Evolutionary conservation across 1,139 yeast species (phyloP), one percentile per base, ranked within the genome.

Genomic region (Pichia sp.): DNA sequence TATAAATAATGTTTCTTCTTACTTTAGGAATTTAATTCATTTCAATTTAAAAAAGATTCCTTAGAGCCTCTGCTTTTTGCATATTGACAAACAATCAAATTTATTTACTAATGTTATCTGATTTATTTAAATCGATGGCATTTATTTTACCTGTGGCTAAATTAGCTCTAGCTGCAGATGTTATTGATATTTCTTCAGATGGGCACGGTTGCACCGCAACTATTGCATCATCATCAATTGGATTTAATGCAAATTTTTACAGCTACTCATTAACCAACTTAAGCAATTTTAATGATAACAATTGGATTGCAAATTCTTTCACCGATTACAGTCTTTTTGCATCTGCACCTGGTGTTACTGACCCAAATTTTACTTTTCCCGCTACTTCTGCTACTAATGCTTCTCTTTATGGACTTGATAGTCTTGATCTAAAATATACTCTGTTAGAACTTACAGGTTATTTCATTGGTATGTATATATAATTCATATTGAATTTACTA

Each of bases 361-460:
- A 35, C 34, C 50, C 50, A 45, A 45, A 39, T 22, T 45, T 47
- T 28, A 25, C 24, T 5, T 43, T 40, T 28, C 29, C 4, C 8
- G 22, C 9, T 12, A 3, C 22, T 20, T 31, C 30, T 33, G 6
- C 32, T n/a, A n/a, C n/a, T n/a, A n/a, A n/a, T n/a, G 24, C 42
- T 30, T 11, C 16, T 12, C 35, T 41, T 31, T 43, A 41, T 35
- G 28, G 26, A 10, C 38, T 43, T 36, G 24, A 36, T 22, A 38
- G 41, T 24, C 31, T 43, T 26, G 30, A 43, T 16, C 35, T 47
- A 35, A 37, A 35, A 26, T 39, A 39, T 39, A 42, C 41, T 20
- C 12, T 38, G 7, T 22, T 47, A 35, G 47, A 47, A 39, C 37
- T 47, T 10, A 39, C 32, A 31, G 50, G 50, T 43, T 47, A 47